These are phyloP conservation scores for Nemania serpens DNA, from an alignment of 2,329 filamentous ascomycete species.

Conservation along the genomic window DNA sequence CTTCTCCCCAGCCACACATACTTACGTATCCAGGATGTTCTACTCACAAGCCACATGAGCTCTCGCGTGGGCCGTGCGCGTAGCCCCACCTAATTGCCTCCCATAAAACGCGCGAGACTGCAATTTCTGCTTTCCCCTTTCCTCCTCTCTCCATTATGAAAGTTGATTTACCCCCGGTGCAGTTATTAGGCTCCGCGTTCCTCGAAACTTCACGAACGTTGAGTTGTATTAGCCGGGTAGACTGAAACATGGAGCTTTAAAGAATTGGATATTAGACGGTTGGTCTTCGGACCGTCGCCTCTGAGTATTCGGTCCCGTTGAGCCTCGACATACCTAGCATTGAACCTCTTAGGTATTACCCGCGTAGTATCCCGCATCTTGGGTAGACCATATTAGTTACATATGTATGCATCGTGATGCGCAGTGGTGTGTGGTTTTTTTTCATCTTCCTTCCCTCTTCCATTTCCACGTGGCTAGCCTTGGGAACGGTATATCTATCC, in stretches of 20 bases:
- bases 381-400: too few relatives aligned
- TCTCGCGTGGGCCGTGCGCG: constrained; percentile 23
- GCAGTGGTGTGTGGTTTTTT: not conserved
- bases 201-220: constrained; percentile 46
- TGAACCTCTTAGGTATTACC: too few relatives aligned
- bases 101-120: constrained; percentile 10
- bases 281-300: constrained; percentile 34
- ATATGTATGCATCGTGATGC: not conserved
- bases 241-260: constrained; percentile 62
- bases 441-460: not conserved
- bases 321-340: constrained; percentile 41
- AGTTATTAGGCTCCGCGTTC: constrained; percentile 60
- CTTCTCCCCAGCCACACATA: not conserved
- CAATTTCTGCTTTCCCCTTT: constrained; percentile 15
- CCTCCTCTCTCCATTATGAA: constrained; percentile 47
- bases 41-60: not conserved
- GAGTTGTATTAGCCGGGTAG: constrained; percentile 65
- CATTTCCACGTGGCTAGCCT: not conserved
- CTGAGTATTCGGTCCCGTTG: constrained; percentile 66
- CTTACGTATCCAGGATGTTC: not conserved
- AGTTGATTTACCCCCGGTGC: constrained; percentile 60
- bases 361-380: not conserved
- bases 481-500: not conserved
- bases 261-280: constrained; percentile 64
- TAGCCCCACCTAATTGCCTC: constrained; percentile 5